Conservation (phyloP, 2,329 filamentous ascomycete genomes). For the Cylindrodendrum hubeiense region DNA sequence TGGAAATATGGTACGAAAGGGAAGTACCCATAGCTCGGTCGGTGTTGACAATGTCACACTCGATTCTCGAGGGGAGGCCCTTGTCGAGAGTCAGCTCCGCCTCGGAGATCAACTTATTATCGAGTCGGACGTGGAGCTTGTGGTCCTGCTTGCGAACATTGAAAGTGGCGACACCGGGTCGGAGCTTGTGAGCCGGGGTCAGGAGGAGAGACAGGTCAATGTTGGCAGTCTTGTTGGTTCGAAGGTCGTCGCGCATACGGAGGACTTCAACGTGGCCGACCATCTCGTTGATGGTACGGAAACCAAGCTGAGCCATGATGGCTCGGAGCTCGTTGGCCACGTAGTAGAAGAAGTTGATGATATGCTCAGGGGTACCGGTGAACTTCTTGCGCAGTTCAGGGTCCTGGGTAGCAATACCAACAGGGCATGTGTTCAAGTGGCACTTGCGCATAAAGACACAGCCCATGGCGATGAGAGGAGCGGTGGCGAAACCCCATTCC, state of each 20-base stretch:
- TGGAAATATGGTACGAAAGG: constrained; percentile 95
- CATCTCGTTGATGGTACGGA: constrained; percentile 98
- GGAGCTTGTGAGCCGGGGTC: constrained; percentile 94
- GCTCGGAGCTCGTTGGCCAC: constrained; percentile 94
- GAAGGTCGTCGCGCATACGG: constrained; percentile 87
- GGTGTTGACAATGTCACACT: constrained; percentile 97
- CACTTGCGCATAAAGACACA: constrained; percentile 95
- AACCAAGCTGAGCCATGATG: constrained; percentile 96
- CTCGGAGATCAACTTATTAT: constrained; percentile 97
- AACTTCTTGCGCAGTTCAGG: constrained; percentile 96
- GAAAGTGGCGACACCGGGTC: constrained; percentile 94
- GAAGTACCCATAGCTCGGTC: constrained; percentile 94
- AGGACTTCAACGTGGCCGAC: constrained; percentile 91
- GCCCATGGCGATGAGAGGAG: constrained; percentile 95
- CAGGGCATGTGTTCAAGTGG: constrained; percentile 82
- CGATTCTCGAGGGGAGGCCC: constrained; percentile 90
- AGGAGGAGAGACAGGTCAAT: constrained; percentile 93
- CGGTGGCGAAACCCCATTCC: constrained; percentile 96
- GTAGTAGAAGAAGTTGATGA: constrained; percentile 99
- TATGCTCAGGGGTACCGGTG: constrained; percentile 90
- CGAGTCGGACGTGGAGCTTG: constrained; percentile 89
- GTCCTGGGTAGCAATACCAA: constrained; percentile 96
- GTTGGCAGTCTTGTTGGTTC: constrained; percentile 90
- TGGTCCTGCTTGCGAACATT: constrained; percentile 99
- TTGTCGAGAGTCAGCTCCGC: constrained; percentile 95